Conservation (phyloP, 1,284 basidiomycete species). For the Chalciporus sp. region DNA sequence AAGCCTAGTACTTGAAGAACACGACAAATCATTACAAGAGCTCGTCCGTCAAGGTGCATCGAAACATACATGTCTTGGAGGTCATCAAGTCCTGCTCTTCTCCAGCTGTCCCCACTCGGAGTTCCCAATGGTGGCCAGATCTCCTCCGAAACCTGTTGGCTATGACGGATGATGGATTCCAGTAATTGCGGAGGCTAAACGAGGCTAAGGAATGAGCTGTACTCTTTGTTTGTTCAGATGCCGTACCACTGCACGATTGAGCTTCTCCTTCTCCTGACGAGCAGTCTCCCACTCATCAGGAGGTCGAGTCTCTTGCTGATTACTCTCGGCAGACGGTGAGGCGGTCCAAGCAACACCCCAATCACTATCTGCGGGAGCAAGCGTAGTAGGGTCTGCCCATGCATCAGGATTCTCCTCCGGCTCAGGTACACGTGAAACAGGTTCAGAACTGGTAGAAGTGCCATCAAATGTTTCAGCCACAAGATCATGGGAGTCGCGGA, state of each 20-base stretch:
- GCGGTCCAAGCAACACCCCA: conserved; percentile 52
- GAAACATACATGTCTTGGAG: conserved; percentile 59
- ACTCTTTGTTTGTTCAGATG: conserved; percentile 11
- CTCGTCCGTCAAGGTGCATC: background rate
- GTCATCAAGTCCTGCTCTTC: conserved; percentile 45
- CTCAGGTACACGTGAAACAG: background rate
- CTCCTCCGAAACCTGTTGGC: conserved; percentile 50
- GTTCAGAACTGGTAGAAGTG: background rate
- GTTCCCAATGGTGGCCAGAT: conserved; percentile 46
- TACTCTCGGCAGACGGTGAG: conserved; percentile 9
- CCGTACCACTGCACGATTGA: conserved; percentile 63
- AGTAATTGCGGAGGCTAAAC: conserved; percentile 68
- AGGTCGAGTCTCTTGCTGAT: conserved; percentile 22
- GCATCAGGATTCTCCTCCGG: conserved; percentile 26
- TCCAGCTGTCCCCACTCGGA: conserved; percentile 35
- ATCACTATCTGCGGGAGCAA: conserved; percentile 38
- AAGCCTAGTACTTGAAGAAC: conserved; percentile 27
- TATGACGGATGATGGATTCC: conserved; percentile 52
- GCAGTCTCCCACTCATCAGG: conserved; percentile 73
- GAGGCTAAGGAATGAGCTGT: conserved; percentile 27
- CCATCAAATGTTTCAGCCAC: conserved; percentile 1
- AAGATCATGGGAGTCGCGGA: background rate
- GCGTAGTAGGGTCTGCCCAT: conserved; percentile 40
- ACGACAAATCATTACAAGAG: conserved; percentile 6
- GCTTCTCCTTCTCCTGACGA: conserved; percentile 54